These are phyloP conservation scores for Theileria luwenshuni DNA, from an alignment of 169 alveolate genomes.

Conservation along the genomic window DNA sequence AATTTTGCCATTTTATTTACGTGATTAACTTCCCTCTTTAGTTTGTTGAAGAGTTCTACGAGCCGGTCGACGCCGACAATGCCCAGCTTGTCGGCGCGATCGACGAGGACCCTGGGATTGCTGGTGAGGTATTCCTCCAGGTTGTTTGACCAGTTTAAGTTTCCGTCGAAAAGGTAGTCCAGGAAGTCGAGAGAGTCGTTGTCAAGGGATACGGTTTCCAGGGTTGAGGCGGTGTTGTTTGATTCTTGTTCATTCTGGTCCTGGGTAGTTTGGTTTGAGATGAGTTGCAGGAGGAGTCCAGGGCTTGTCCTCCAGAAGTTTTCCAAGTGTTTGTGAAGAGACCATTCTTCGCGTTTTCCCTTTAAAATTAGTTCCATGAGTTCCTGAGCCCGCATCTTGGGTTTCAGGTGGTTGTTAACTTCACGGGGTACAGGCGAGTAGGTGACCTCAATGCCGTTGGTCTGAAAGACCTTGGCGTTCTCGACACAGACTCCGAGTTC, in stretches of 20 bases:
- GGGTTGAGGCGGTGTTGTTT: slow-evolving; percentile 12
- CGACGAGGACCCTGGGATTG: slow-evolving; percentile 32
- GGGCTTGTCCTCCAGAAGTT: slow-evolving; percentile 58
- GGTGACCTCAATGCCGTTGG: slow-evolving; percentile 63
- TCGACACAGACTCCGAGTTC: slow-evolving; percentile 63
- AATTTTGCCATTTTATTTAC: slow-evolving; percentile 54
- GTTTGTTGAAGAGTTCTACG: slow-evolving; percentile 53
- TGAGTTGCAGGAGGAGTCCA: slow-evolving; percentile 40
- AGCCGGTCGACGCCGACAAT: slow-evolving; percentile 52
- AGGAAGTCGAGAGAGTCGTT: slow-evolving; percentile 25
- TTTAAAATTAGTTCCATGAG: slow-evolving; percentile 56
- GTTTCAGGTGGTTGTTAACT: slow-evolving; percentile 41
- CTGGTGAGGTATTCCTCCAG: slow-evolving; percentile 27
- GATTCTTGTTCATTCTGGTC: slow-evolving; percentile 6
- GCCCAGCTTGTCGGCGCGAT: slow-evolving; percentile 50
- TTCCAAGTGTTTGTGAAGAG: slow-evolving; percentile 49
- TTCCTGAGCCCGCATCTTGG: slow-evolving; percentile 63
- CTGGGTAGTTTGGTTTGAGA: background rate
- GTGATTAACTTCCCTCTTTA: slow-evolving; percentile 50
- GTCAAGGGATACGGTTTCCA: slow-evolving; percentile 20
- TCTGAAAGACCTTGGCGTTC: slow-evolving; percentile 60
- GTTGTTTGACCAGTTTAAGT: background rate
- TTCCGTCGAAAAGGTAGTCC: background rate
- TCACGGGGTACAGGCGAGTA: slow-evolving; percentile 36
- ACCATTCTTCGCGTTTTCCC: slow-evolving; percentile 59